phyloP scores from a whole-genome alignment of 2,329 filamentous ascomycete species.

The Taxawa tesnikishii region DNA sequence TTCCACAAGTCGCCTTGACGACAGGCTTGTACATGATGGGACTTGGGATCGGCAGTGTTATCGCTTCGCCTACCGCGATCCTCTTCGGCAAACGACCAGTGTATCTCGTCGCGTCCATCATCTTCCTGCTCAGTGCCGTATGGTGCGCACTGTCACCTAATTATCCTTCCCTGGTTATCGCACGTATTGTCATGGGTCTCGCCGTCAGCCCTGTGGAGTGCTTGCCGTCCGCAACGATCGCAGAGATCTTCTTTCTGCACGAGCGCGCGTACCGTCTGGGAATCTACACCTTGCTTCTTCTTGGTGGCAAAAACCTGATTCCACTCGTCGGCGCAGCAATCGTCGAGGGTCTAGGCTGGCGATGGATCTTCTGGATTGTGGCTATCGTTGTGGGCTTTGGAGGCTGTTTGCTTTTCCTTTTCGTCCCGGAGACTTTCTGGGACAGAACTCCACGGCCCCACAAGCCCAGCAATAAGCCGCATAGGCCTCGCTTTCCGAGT shows the following conservation, averaged over 20 bases:
- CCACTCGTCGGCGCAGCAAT: constrained; percentile 78
- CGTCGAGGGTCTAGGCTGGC: constrained; percentile 67
- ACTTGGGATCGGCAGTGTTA: constrained; percentile 68
- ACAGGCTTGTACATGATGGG: constrained; percentile 94
- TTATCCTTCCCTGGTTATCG: constrained; percentile 67
- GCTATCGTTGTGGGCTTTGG: constrained; percentile 66
- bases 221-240: constrained; percentile 83
- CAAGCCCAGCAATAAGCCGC: constrained; percentile 23
- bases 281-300: constrained; percentile 78
- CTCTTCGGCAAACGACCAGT: constrained; percentile 83
- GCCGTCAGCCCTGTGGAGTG: constrained; percentile 86
- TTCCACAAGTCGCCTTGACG: constrained; percentile 68
- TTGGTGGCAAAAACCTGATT: constrained; percentile 78
- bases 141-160: constrained; percentile 82
- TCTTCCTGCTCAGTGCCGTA: constrained; percentile 65
- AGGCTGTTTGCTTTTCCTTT: constrained; percentile 65
- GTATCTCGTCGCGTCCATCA: constrained; percentile 62
- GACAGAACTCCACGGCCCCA: constrained; percentile 58
- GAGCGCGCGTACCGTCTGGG: constrained; percentile 87
- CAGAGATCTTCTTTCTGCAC: constrained; percentile 92
- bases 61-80: constrained; percentile 84
- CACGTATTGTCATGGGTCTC: constrained; percentile 76
- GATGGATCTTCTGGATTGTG: constrained; percentile 52
- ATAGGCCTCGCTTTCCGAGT: constrained; percentile 5
- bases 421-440: constrained; percentile 94